Percentiles rank a stretch among this genome's conserved stretches.
Evolutionary conservation across 352 stramenopile species (phyloP).

Genomic region (Pythium rhizo-oryzae): DNA sequence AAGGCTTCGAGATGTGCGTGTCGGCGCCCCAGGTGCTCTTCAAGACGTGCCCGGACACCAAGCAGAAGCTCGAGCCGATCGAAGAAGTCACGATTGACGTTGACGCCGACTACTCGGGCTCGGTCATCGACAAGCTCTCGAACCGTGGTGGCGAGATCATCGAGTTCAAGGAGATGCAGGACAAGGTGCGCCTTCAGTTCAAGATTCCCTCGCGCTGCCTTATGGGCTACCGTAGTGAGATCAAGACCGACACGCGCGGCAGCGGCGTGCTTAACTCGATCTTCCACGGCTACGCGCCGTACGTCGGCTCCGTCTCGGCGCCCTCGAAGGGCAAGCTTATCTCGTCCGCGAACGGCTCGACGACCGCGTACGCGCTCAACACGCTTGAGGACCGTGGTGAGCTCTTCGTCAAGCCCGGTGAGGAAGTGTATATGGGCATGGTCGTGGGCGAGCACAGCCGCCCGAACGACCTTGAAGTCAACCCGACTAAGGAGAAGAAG

Average conservation of each 20-base stretch:
- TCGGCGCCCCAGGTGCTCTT: constrained; percentile 97
- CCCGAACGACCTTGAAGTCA: constrained; percentile 96
- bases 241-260: constrained; percentile 95
- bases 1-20: constrained; percentile 98
- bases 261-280: constrained; percentile 97
- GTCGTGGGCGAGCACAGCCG: constrained; percentile 98
- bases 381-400: constrained; percentile 92
- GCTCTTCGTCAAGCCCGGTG: constrained; percentile 95
- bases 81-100: constrained; percentile 97
- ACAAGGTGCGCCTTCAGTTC: constrained; percentile 95
- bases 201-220: constrained; percentile 96
- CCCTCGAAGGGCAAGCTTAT: constrained; percentile 88
- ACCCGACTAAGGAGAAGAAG: constrained; percentile 98
- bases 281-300: constrained; percentile 95
- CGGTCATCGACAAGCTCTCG: constrained; percentile 97
- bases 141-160: constrained; percentile 93
- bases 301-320: constrained; percentile 64
- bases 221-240: constrained; percentile 96
- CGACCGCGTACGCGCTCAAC: constrained; percentile 92
- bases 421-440: constrained; percentile 98
- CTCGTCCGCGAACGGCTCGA: constrained; percentile 65
- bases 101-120: constrained; percentile 94
- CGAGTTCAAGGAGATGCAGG: constrained; percentile 91
- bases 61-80: constrained; percentile 86
- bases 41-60: constrained; percentile 83